Base-by-base conservation (phyloP, 768 basidiomycete genomes). In the Russula sp. region DNA sequence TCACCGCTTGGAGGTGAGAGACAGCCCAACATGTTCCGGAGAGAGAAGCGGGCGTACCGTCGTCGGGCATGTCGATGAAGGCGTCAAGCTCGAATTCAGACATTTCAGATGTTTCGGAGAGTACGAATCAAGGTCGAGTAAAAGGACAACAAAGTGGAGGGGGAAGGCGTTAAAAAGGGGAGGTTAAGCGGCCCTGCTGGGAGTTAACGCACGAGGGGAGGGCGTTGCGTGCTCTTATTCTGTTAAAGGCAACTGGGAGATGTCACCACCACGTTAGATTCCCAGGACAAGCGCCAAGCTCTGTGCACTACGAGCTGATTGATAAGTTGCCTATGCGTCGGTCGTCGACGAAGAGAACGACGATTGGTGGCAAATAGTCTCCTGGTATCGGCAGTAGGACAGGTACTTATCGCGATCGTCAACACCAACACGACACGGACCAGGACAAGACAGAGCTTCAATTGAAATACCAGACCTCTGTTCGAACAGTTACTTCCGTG, bases 171-270 rank as follows among this genome's bases (percentile, higher is more conserved):
- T 64, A 50, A 60, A 64, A 59, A 55, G 63, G 63, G 63, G 63
- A 64, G 58, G 57, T 64, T 64, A 50, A 50, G 63, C 58, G 63
- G 63, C n/a, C 50, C 32, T 13, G 50, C 18, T 35, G 56, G 57
- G 57, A 42, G 54, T 18, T 9, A 55, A 22, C 63, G 63, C 58
- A 60, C 63, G 63, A 64, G 63, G 63, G 54, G 35, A 51, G 56
- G 58, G 63, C 63, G 63, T 64, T 64, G 53, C 37, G 14, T 55
- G 48, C 18, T 64, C 63, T 64, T 64, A 64, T 64, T 55, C 63
- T 59, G 32, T 44, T 32, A 37, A 50, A 55, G 63, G 63, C 40
- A 64, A 49, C 54, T 55, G 32, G 22, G 55, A 40, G 48, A 35
- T 59, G 63, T 64, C 63, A 64, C 63, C 63, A 64, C 63, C 32